phyloP scores from a whole-genome alignment of 495 filamentous ascomycete species.

The Penicillium tannophilum region DNA sequence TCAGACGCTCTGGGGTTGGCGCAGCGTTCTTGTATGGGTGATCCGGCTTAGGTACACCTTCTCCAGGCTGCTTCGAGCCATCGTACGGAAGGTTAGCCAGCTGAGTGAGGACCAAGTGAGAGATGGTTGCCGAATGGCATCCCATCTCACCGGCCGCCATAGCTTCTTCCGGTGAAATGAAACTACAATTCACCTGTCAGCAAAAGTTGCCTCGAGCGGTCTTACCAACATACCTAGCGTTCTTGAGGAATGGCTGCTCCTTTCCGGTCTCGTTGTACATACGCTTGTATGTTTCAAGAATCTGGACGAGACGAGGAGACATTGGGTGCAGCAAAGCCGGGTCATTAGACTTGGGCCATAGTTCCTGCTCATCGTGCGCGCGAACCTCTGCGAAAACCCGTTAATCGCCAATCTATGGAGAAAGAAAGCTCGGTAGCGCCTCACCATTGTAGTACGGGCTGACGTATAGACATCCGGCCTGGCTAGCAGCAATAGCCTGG shows the following conservation, averaged over 20 bases:
- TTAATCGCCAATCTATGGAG: not conserved
- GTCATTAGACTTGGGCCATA: conserved; percentile 35
- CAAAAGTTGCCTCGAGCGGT: not conserved
- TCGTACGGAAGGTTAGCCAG: conserved; percentile 26
- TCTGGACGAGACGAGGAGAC: conserved; percentile 40
- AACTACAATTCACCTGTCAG: conserved; percentile 7
- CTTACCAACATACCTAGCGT: conserved; percentile 33
- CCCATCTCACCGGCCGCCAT: conserved; percentile 27
- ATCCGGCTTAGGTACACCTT: conserved; percentile 22
- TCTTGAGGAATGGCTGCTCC: conserved; percentile 43
- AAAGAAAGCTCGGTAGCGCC: not conserved
- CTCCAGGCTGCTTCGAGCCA: conserved; percentile 20
- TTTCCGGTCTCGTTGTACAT: conserved; percentile 45
- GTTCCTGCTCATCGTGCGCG: conserved; percentile 30
- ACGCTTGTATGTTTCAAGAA: conserved; percentile 36
- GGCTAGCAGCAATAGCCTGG: conserved; percentile 55
- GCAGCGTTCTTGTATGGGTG: conserved; percentile 23
- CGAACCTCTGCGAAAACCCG: conserved; percentile 15
- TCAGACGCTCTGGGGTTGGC: conserved; percentile 19
- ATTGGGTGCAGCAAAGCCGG: conserved; percentile 42
- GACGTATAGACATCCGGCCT: conserved; percentile 56
- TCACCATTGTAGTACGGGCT: conserved; percentile 53
- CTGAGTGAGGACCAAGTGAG: conserved; percentile 23
- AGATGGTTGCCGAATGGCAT: conserved; percentile 25
- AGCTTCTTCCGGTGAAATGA: conserved; percentile 21